phyloP scores from a whole-genome alignment of 176 grass and related monocot species.

The Avena eriantha region DNA sequence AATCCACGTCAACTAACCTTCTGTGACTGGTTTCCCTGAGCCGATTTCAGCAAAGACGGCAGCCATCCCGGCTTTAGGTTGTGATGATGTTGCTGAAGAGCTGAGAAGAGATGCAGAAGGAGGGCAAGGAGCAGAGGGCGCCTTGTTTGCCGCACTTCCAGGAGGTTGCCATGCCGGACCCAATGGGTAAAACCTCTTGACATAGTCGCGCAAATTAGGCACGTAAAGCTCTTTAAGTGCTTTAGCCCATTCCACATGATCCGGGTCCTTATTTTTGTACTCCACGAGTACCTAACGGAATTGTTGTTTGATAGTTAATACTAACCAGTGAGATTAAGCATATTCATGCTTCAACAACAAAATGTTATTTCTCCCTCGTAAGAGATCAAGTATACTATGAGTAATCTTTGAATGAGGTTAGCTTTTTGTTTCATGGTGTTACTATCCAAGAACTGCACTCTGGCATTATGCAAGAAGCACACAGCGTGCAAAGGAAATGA shows the following conservation, averaged over 20 bases:
- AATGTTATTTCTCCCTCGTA: not conserved
- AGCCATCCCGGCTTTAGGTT: constrained; percentile 65
- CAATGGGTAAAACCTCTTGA: constrained; percentile 60
- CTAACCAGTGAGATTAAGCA: not conserved
- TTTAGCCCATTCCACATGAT: constrained; percentile 70
- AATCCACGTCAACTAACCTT: constrained; percentile 43
- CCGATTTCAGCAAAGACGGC: constrained; percentile 67
- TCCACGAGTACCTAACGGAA: constrained; percentile 63
- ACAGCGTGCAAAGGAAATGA: no score
- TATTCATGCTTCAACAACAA: not conserved
- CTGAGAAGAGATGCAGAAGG: constrained; percentile 30
- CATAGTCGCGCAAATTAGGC: constrained; percentile 52
- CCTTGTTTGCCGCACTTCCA: constrained; percentile 41
- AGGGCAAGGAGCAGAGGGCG: constrained; percentile 38
- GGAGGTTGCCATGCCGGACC: constrained; percentile 54
- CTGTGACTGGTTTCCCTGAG: constrained; percentile 46
- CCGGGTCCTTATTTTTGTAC: constrained; percentile 62
- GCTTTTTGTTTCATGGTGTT: not conserved
- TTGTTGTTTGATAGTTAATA: constrained; percentile 5
- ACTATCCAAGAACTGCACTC: no score
- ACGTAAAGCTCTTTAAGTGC: constrained; percentile 65
- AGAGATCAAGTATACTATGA: not conserved
- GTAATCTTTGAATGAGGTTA: not conserved
- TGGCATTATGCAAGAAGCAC: no score
- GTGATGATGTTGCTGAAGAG: constrained; percentile 26